Conservation (phyloP, 768 basidiomycete species). For the Naematelia aurantialba region DNA sequence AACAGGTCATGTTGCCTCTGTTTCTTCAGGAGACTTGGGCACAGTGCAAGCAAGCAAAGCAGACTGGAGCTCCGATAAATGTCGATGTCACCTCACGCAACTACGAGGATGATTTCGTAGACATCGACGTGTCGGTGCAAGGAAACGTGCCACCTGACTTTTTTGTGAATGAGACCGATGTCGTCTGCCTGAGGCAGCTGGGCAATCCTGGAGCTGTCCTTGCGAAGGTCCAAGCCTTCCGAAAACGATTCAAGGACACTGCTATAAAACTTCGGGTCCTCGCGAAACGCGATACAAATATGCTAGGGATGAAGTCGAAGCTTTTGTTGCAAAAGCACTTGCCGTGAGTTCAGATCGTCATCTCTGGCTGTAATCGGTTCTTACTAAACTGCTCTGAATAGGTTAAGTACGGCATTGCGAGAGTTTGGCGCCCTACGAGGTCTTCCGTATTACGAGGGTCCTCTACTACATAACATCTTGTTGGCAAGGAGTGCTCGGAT, state of each 20-base stretch:
- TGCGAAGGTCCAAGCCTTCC: slow-evolving; percentile 65
- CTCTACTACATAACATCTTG: slow-evolving; percentile 64
- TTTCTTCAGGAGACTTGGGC: slow-evolving; percentile 87
- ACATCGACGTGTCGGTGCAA: slow-evolving; percentile 66
- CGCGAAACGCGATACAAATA: slow-evolving; percentile 51
- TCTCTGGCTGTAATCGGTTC: too few relatives aligned
- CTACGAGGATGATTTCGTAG: slow-evolving; percentile 75
- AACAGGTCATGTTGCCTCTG: slow-evolving; percentile 73
- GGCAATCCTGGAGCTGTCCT: slow-evolving; percentile 59
- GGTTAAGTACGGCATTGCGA: slow-evolving; percentile 83
- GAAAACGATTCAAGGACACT: slow-evolving; percentile 53
- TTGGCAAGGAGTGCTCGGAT: slow-evolving; percentile 59
- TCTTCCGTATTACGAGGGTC: slow-evolving; percentile 70
- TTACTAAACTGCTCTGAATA: slow-evolving; percentile 51
- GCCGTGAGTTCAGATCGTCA: slow-evolving; percentile 58
- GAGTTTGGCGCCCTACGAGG: slow-evolving; percentile 85
- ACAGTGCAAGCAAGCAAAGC: slow-evolving; percentile 73
- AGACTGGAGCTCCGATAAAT: slow-evolving; percentile 55
- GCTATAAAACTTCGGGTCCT: slow-evolving; percentile 60
- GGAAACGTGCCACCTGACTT: slow-evolving; percentile 65
- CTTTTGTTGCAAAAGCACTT: slow-evolving; percentile 79
- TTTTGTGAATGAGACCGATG: slow-evolving; percentile 74
- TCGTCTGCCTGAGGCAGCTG: slow-evolving; percentile 70
- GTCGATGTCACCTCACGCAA: slow-evolving; percentile 67
- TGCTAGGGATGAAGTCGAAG: slow-evolving; percentile 61